Evolutionary conservation across 257 asterid genomes (phyloP), one percentile per base, ranked within the genome.

Genomic region (Henckelia pumila): DNA sequence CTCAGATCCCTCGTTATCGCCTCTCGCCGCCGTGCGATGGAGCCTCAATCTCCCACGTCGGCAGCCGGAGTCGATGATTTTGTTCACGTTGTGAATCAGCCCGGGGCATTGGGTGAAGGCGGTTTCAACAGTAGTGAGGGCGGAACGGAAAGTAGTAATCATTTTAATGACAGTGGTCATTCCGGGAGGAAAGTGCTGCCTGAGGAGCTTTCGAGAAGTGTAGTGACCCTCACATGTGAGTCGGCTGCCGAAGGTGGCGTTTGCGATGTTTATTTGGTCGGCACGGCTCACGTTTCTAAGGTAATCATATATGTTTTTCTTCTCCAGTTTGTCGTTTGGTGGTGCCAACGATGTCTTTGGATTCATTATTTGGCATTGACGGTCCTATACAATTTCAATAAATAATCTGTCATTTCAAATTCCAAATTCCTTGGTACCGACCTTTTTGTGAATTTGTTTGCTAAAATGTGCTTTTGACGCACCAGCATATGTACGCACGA

Each of bases 231-330:
- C 53, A 83, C 83, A 10, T 90, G 99, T 67, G 95, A 88, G 7
- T 86, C 97, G 52, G 4, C 84, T 17, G 95, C 88, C 1, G 91
- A 81, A 0, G 91, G 92, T 22, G 97, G 94, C 66, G 69, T 82
- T 66, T 90, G 97, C 71, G 95, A 93, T 72, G 95, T 93, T 37
- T 88, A 88, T 79, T 58, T 93, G 74, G 88, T 90, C 37, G 97
- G 99, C 29, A 93, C 97, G 2, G 95, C 95, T 29, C 97, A 93
- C 69, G 97, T 90, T 70, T 90, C 98, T 47, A 53, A 78, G 89
- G 97, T 92, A 81, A 61, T 59, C 52, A n/a, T 24, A 5, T 24
- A 47, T 66, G 1, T 58, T 37, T 6, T 30, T 20, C 10, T 60
- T 60, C 30, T 4, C 25, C 26, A 56, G 44, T 64, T 19, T 16